Conservation (phyloP, 2,329 filamentous ascomycete species). For the Alternaria alternata region DNA sequence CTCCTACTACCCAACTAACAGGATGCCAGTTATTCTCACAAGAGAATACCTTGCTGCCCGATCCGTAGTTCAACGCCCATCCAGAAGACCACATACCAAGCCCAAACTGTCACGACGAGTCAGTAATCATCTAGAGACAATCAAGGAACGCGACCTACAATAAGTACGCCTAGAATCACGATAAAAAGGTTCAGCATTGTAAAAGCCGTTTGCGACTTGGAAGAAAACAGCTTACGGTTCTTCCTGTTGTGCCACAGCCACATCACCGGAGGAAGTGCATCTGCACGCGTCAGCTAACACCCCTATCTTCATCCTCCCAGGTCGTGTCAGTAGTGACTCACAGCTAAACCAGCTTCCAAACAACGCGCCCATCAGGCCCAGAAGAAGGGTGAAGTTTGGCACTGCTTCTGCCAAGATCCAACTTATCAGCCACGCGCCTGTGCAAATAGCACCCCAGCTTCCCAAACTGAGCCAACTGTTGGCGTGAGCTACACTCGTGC, state of each 20-base stretch:
- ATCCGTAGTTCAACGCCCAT: slow-evolving; percentile 28
- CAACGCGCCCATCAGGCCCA: slow-evolving; percentile 68
- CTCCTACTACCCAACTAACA: slow-evolving; percentile 21
- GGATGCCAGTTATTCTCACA: slow-evolving; percentile 44
- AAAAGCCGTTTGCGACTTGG: slow-evolving; percentile 54
- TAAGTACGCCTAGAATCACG: slow-evolving; percentile 46
- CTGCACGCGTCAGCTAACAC: slow-evolving; percentile 18
- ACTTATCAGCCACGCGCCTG: slow-evolving; percentile 65
- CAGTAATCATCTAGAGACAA: neutral
- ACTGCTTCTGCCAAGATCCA: slow-evolving; percentile 75
- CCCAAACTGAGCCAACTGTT: slow-evolving; percentile 39
- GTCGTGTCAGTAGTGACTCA: slow-evolving; percentile 35
- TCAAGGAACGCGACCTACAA: slow-evolving; percentile 28
- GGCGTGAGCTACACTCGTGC: slow-evolving; percentile 56
- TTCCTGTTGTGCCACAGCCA: slow-evolving; percentile 60
- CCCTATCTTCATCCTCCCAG: neutral
- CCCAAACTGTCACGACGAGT: slow-evolving; percentile 26
- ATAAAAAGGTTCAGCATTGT: slow-evolving; percentile 56
- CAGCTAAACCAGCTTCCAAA: slow-evolving; percentile 74
- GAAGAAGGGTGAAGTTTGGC: slow-evolving; percentile 71
- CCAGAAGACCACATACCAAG: slow-evolving; percentile 44
- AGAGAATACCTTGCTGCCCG: slow-evolving; percentile 39
- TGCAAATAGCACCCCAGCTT: slow-evolving; percentile 67
- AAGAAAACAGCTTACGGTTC: slow-evolving; percentile 42
- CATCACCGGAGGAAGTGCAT: slow-evolving; percentile 55